Base-by-base conservation (phyloP, 208 protist species). In the Endotrypanum monterogeii region DNA sequence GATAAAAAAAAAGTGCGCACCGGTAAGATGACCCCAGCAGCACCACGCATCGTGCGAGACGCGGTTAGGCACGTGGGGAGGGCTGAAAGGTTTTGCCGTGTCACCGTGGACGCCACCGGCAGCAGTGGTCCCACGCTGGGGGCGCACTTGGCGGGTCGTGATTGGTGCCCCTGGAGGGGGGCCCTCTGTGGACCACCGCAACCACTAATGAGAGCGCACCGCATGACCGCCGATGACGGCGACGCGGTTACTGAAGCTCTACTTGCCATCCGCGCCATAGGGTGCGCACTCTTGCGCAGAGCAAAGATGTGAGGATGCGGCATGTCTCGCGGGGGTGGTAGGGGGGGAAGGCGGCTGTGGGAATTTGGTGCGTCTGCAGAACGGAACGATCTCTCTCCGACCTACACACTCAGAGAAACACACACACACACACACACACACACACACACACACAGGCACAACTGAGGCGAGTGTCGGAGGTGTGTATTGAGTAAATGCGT, bases 1-100 rank as follows among this genome's bases (percentile, higher is more conserved):
- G 62, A 46, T 44, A 71, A 46, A 41, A 80, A 80, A 37, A 71
- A 71, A 20, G 55, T 28, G 55, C 76, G 70, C 39, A 55, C 3
- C 25, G 70, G 63, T 0, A 35, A 9, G 6, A 28, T 23, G 12
- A 52, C n/a, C 25, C 30, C 51, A 25, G 65, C 52, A 35, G 28
- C 12, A 32, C 54, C 20, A 35, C 44, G n/a, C 44, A 30, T 68
- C 30, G 28, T 35, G 44, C 44, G 63, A 50, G 11, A n/a, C 41
- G 44, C 25, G 9, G 63, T 12, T 44, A 68, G 44, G 63, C 16
- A 9, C 35, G n/a, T 35, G n/a, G 62, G 12, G 30, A 32, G 39
- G 7, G 39, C 61, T n/a, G 25, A 39, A 14, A 61, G 30, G 12
- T 37, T 18, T 30, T 6, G 56, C 28, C 37, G 56, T 30, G 25